phyloP scores from a whole-genome alignment of 768 basidiomycete species.

The Boletus reticuloceps region DNA sequence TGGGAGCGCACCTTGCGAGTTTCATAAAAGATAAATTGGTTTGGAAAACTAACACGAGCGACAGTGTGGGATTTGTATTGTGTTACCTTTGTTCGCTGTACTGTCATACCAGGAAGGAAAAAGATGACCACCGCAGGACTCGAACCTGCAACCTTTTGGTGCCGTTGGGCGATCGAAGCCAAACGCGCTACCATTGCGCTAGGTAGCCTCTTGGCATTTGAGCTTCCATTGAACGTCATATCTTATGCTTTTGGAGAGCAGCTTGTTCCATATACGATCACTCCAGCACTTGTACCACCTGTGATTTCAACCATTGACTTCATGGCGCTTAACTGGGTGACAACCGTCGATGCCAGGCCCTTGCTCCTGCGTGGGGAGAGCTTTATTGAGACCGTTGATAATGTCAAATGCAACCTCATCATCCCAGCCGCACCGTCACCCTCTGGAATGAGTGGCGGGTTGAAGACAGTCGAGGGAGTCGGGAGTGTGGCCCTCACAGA shows the following conservation, averaged over 20 bases:
- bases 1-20: conserved; percentile 61
- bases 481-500: conserved; percentile 69
- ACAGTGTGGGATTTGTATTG: not conserved
- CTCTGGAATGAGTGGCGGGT: conserved; percentile 53
- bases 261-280: not conserved
- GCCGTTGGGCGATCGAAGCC: conserved; percentile 76
- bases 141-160: conserved; percentile 98
- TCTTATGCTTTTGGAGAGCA: not conserved
- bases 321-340: conserved; percentile 83
- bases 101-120: conserved; percentile 6
- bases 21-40: conserved; percentile 37
- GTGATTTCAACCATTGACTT: not conserved
- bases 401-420: conserved; percentile 55
- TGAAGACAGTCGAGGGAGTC: conserved; percentile 53
- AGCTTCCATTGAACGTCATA: not conserved
- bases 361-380: conserved; percentile 64
- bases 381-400: conserved; percentile 54
- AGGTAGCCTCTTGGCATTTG: conserved; percentile 51
- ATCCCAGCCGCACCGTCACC: conserved; percentile 52
- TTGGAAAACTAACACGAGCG: conserved; percentile 4
- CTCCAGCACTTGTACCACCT: not conserved
- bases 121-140: conserved; percentile 85
- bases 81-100: not conserved
- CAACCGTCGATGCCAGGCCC: conserved; percentile 55
- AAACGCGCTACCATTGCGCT: conserved; percentile 96